Conservation (phyloP, 805 yeast genomes). For the Metschnikowia anglica region DNA sequence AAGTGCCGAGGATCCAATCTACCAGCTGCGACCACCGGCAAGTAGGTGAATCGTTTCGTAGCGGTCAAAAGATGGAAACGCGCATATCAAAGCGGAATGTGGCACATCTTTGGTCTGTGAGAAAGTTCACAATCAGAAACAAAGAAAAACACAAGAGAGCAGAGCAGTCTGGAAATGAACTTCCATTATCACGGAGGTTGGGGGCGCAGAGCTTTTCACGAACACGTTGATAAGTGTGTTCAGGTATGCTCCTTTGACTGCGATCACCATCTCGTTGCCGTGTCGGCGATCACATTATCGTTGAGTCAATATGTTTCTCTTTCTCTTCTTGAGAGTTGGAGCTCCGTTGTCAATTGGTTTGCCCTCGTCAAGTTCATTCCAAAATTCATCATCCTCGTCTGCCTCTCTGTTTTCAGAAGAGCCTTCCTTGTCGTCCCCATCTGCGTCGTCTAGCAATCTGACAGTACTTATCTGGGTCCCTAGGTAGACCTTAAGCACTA, state of each 20-base stretch:
- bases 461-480: conserved; percentile 68
- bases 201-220: too few relatives aligned
- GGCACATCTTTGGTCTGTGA: background rate
- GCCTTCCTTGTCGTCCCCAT: conserved; percentile 33
- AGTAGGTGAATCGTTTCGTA: background rate
- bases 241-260: too few relatives aligned
- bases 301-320: conserved; percentile 16
- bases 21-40: conserved; percentile 2
- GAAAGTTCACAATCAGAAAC: too few relatives aligned
- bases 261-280: background rate
- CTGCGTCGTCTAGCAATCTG: conserved; percentile 44
- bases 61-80: too few relatives aligned
- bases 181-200: too few relatives aligned
- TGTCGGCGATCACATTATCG: background rate
- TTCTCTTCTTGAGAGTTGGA: conserved; percentile 33
- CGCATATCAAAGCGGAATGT: background rate
- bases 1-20: conserved; percentile 9
- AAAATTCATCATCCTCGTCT: conserved; percentile 33
- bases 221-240: too few relatives aligned
- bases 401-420: conserved; percentile 26
- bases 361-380: conserved; percentile 37
- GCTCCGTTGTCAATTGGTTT: conserved; percentile 20
- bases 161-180: too few relatives aligned
- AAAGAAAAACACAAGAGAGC: too few relatives aligned
- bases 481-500: conserved; percentile 67